Percentiles rank a stretch among this genome's conserved stretches.
Conservation (phyloP, 1,284 basidiomycete genomes). For the Inonotus obliquus region DNA sequence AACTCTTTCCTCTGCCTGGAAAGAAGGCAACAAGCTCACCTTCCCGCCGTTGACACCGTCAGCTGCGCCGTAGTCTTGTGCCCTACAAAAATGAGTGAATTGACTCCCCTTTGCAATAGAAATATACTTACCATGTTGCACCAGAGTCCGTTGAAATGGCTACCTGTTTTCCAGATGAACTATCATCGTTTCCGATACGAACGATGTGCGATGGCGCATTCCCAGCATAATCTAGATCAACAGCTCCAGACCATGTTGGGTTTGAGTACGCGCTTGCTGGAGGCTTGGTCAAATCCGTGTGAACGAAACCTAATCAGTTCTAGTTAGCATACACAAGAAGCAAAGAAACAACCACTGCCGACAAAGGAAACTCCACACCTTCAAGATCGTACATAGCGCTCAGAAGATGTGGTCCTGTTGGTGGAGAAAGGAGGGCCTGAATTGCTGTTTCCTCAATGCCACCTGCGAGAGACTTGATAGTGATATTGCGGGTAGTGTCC, state of each 20-base stretch:
- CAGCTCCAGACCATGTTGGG: constrained; percentile 46
- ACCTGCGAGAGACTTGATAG: constrained; percentile 53
- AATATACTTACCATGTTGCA: constrained; percentile 38
- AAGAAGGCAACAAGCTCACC: not conserved
- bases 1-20: too few species aligned
- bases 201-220: constrained; percentile 50
- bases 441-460: constrained; percentile 61
- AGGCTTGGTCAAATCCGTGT: constrained; percentile 42
- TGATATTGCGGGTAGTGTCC: constrained; percentile 55
- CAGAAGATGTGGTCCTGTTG: constrained; percentile 42
- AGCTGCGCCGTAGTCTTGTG: constrained; percentile 47
- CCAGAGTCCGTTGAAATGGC: constrained; percentile 53
- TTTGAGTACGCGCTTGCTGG: constrained; percentile 41
- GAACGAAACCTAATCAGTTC: constrained; percentile 40
- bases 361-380: constrained; percentile 30
- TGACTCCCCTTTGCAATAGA: not conserved
- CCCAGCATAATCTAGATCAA: constrained; percentile 57
- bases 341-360: not conserved
- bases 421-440: constrained; percentile 50
- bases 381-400: constrained; percentile 52
- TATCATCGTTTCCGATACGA: constrained; percentile 45
- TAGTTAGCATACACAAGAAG: not conserved
- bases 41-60: constrained; percentile 49
- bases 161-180: constrained; percentile 46
- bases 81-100: not conserved